Conservation (phyloP, 176 grass and related monocot species). For the Paspalum vaginatum region DNA sequence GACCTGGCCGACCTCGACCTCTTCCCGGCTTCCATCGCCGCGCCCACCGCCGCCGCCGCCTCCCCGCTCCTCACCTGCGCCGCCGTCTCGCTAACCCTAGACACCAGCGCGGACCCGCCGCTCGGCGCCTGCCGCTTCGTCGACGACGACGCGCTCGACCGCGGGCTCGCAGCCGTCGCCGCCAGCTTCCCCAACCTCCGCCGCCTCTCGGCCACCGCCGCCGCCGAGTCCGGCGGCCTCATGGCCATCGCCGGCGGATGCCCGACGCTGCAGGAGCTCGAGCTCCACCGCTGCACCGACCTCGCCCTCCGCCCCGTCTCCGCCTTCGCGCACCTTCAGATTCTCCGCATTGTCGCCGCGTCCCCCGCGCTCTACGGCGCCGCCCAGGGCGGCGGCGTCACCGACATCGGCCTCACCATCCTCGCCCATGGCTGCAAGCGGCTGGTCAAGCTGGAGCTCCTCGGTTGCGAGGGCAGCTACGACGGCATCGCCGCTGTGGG, state of each 20-base stretch:
- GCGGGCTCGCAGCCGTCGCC: conserved; percentile 60
- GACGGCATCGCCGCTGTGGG: conserved; percentile 89
- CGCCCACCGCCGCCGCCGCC: conserved; percentile 23
- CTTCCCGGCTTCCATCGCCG: conserved; percentile 73
- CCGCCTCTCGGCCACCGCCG: conserved; percentile 61
- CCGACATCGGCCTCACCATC: conserved; percentile 94
- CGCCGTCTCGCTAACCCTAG: conserved; percentile 58
- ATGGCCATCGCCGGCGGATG: conserved; percentile 73
- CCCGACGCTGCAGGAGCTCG: conserved; percentile 72
- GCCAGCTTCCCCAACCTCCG: conserved; percentile 63
- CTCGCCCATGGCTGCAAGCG: conserved; percentile 94
- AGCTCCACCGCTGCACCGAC: conserved; percentile 83
- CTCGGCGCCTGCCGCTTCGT: conserved; percentile 64
- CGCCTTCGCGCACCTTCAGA: conserved; percentile 85
- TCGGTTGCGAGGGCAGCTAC: conserved; percentile 83
- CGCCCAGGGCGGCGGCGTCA: conserved; percentile 55
- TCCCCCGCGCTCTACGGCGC: conserved; percentile 54
- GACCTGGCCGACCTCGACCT: conserved; percentile 78
- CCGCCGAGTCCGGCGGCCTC: conserved; percentile 59
- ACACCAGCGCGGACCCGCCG: conserved; percentile 53
- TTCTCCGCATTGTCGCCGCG: conserved; percentile 70
- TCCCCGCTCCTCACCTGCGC: conserved; percentile 61
- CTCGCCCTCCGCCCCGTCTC: conserved; percentile 85
- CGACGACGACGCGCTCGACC: conserved; percentile 55
- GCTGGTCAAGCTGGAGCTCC: conserved; percentile 81